Evolutionary conservation across 208 protist species (phyloP), one percentile per base, ranked within the genome.

Genomic region (Trypanosoma boissoni): DNA sequence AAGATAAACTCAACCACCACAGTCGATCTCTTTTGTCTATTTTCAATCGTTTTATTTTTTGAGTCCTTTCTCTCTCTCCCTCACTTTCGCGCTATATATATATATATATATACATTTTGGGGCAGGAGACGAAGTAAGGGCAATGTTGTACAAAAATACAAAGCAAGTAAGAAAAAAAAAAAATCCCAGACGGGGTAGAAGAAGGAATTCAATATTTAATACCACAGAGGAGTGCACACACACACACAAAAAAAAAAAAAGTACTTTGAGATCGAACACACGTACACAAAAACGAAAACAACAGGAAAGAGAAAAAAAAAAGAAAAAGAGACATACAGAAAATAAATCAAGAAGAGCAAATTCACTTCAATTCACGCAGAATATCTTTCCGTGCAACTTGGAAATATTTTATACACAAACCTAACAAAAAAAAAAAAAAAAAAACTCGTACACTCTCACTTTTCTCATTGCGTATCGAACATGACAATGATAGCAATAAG

Each of bases 41-140:
- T 16, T 41, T 41, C 36, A 41, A 16, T 41, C 8, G 8, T 41
- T 16, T 41, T 41, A 41, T 41, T 41, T 16, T 41, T 41, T 36
- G 34, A 27, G 24, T 53, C 42, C 23, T 48, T 61, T 8, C 46
- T 44, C 48, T 28, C 5, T 16, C 46, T 1, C 8, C 45, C 36
- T 26, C 9, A 14, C 12, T 36, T 46, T 45, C 29, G 24, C 27
- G 59, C 34, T 28, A 29, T 27, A 59, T n/a, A 49, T 42, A 59
- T 12, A 66, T 37, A 36, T 37, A 57, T 18, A 64, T 28, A 36
- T 43, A 64, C 10, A 29, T 26, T 7, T 23, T 52, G 66, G 27
- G 52, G 18, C n/a, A 60, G 36, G 28, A 14, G 39, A 29, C 27
- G 56, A 52, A 61, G 37, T 12, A 39, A 39, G 34, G 12, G 12